Evolutionary conservation across 176 grass and related monocot species (phyloP), one percentile per base, ranked within the genome.

Genomic region (Otatea glauca): DNA sequence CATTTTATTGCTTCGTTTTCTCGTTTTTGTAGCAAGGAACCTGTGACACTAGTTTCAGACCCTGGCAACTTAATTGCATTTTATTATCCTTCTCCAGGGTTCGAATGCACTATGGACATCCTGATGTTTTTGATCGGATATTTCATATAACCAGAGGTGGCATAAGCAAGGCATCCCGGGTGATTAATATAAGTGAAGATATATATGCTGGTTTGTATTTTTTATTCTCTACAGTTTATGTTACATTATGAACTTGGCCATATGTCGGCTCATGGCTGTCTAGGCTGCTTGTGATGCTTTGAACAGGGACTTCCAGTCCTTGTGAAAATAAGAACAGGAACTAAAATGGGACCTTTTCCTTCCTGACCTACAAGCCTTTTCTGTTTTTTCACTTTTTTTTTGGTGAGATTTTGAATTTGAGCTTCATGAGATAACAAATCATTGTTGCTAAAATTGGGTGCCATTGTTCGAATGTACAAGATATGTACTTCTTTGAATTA

Each of bases 151-250:
- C 96, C 82, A 89, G 96, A 83, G 96, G 96, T 11, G 96, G 96
- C 59, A 90, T 98, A 88, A 98, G 96, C 89, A 98, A 98, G 83
- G 93, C 96, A 66, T 98, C 96, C 81, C 87, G 96, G 38, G 89
- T 98, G 75, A 98, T 98, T 76, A 98, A 98, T 84, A 98, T 98
- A 37, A 98, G 96, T 27, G 96, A 98, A 94, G 96, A 98, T 72
- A 98, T 98, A 76, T 98, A 88, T 73, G 93, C 96, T 76, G 96
- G 96, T 98, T 75, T 1, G 96, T 92, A 63, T 44, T 83, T 88
- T 92, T n/a, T 78, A 60, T 77, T 68, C 38, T 86, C 50, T 82
- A 84, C 32, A 32, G 32, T 65, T 71, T 37, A 74, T 25, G 9
- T 78, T 78, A 25, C 45, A 68, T 69, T 2, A 65, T 59, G 79